A percentile compares a stretch with the other conserved stretches of the same genome.
phyloP scores from a whole-genome alignment of 768 basidiomycete genomes.

The Hypholoma fasciculare region DNA sequence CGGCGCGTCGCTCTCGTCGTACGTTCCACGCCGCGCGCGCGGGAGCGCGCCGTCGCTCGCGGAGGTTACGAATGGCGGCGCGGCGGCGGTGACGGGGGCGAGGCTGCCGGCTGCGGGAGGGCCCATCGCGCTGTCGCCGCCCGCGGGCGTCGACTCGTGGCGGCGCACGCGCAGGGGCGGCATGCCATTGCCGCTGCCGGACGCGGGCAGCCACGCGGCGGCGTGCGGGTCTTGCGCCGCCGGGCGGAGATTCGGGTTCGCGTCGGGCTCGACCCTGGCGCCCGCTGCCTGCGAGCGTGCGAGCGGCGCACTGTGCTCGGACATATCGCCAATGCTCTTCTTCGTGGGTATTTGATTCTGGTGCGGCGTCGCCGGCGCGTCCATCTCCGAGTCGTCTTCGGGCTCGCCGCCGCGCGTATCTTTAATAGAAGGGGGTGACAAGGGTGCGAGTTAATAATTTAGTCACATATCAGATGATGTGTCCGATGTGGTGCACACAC shows the following conservation, averaged over 20 bases:
- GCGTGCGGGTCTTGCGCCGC: too few species aligned
- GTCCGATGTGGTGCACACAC: not conserved
- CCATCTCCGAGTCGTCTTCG: not conserved
- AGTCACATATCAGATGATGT: not conserved
- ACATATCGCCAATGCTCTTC: not conserved
- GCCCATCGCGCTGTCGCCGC: not conserved
- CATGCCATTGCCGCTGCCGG: not conserved
- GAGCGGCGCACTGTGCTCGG: not conserved
- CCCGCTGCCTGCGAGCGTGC: not conserved
- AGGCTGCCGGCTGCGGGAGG: not conserved
- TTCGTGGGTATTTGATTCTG: constrained; percentile 8
- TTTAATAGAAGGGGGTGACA: not conserved
- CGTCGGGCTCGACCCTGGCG: not conserved
- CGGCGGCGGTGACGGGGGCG: not conserved
- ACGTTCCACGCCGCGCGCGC: not conserved
- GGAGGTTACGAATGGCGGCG: not conserved
- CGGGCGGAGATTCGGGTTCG: not conserved
- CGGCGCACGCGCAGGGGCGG: constrained; percentile 1
- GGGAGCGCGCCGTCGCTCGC: not conserved
- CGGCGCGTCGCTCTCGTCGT: not conserved
- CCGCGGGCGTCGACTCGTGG: not conserved
- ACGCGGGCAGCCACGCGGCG: too few species aligned
- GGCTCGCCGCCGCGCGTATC: constrained; percentile 5
- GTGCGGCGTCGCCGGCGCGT: not conserved
- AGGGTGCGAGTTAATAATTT: constrained; percentile 5